Evolutionary conservation across 2,329 filamentous ascomycete species (phyloP).

Genomic region (Periconia sp.): DNA sequence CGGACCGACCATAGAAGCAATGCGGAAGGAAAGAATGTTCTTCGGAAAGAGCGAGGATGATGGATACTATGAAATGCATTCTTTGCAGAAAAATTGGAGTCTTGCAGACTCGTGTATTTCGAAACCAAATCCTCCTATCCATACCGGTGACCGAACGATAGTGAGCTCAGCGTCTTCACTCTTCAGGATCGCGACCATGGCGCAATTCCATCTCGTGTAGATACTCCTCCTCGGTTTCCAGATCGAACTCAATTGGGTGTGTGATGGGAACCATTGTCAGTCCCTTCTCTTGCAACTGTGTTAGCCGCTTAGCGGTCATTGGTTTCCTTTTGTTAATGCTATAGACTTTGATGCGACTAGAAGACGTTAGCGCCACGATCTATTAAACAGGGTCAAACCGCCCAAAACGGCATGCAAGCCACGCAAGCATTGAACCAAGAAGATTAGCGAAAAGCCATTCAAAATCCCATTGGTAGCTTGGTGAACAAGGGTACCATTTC

Average conservation of each 20-base stretch:
- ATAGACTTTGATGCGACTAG: conserved; percentile 58
- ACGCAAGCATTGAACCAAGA: too few species aligned
- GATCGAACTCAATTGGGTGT: conserved; percentile 56
- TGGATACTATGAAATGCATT: conserved; percentile 3
- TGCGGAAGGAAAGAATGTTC: neutral
- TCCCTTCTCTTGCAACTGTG: conserved; percentile 57
- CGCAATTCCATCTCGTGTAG: conserved; percentile 48
- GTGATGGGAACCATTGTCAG: conserved; percentile 62
- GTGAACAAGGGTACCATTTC: too few species aligned
- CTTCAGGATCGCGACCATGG: conserved; percentile 51
- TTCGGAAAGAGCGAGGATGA: too few species aligned
- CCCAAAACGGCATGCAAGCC: too few species aligned
- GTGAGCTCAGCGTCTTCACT: conserved; percentile 35
- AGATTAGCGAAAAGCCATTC: too few species aligned
- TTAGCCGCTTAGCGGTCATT: conserved; percentile 57
- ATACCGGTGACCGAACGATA: neutral
- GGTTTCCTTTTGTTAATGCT: conserved; percentile 64
- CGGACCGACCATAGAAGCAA: neutral
- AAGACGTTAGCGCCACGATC: conserved; percentile 13
- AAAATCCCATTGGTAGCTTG: too few species aligned
- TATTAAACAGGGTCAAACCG: neutral
- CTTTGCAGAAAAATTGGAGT: neutral
- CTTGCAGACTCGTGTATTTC: neutral
- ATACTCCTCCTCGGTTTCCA: conserved; percentile 59
- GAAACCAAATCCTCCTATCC: neutral